These are phyloP conservation scores for Hortiboletus campestris DNA, from an alignment of 768 basidiomycete species.

Conservation along the genomic window DNA sequence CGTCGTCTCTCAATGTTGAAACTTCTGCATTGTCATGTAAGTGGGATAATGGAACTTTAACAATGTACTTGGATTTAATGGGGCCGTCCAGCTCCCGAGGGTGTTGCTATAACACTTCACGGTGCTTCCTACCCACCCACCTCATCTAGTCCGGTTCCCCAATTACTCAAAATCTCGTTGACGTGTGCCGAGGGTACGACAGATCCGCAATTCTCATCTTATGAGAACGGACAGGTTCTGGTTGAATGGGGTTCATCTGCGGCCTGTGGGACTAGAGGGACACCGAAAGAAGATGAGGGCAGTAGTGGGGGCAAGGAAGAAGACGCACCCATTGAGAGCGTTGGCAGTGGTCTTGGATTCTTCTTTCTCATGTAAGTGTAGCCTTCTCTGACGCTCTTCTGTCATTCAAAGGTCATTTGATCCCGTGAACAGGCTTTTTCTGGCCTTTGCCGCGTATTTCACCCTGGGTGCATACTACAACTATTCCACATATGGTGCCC, in stretches of 20 bases:
- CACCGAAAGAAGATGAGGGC: conserved; percentile 28
- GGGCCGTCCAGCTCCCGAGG: conserved; percentile 46
- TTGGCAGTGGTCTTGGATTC: conserved; percentile 80
- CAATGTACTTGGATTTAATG: conserved; percentile 4
- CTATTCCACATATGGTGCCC: conserved; percentile 82
- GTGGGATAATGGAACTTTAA: conserved; percentile 25
- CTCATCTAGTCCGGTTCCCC: conserved; percentile 42
- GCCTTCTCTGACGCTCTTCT: not conserved
- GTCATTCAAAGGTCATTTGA: conserved; percentile 5
- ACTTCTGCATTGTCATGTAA: conserved; percentile 34
- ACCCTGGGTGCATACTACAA: conserved; percentile 83
- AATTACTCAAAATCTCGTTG: conserved; percentile 61
- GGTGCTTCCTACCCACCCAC: conserved; percentile 62
- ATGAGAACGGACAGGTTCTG: conserved; percentile 52
- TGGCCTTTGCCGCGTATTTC: conserved; percentile 72
- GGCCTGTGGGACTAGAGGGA: conserved; percentile 47
- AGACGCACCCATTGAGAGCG: conserved; percentile 37
- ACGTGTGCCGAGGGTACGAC: conserved; percentile 48
- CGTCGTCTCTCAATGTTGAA: conserved; percentile 27
- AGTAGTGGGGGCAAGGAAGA: conserved; percentile 17
- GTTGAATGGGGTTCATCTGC: conserved; percentile 63
- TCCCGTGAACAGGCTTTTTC: conserved; percentile 48
- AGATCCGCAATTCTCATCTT: conserved; percentile 55
- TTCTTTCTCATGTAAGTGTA: conserved; percentile 77
- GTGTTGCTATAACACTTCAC: conserved; percentile 53